Percentiles rank a stretch among this genome's conserved stretches.
Conservation (phyloP, 345 rosid genomes). For the Brassica cretica region DNA sequence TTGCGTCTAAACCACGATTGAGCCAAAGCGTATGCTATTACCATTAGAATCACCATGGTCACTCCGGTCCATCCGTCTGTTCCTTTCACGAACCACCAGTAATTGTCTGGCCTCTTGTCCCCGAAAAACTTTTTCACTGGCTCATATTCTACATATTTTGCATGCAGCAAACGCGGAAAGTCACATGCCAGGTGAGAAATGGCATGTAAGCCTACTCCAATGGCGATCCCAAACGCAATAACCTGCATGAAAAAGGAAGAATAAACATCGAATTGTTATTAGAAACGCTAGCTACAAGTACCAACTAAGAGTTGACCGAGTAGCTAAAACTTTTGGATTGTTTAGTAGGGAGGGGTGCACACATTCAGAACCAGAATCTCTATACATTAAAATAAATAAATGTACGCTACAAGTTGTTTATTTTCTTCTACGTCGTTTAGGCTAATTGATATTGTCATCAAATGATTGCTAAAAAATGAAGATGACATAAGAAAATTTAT, state of each 20-base stretch:
- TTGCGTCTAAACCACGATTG: conserved; percentile 80
- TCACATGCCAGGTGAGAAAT: conserved; percentile 69
- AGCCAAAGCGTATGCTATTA: conserved; percentile 58
- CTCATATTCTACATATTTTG: conserved; percentile 56
- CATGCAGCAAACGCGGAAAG: conserved; percentile 75
- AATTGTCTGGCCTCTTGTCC: conserved; percentile 54
- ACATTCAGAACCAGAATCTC: background rate
- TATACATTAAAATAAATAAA: no score
- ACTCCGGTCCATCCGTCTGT: conserved; percentile 75
- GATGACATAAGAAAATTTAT: background rate
- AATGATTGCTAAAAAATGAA: background rate
- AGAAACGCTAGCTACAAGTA: background rate
- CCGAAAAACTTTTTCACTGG: conserved; percentile 67
- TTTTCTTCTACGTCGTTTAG: background rate
- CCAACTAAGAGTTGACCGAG: background rate
- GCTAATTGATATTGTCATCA: background rate
- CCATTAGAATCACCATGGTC: conserved; percentile 72
- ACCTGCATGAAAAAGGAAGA: conserved; percentile 35
- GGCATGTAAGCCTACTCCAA: conserved; percentile 67
- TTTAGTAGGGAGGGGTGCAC: background rate
- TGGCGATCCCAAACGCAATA: conserved; percentile 61
- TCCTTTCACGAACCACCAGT: conserved; percentile 81
- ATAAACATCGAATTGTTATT: background rate
- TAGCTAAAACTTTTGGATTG: background rate
- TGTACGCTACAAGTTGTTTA: background rate